Conservation (phyloP, 768 basidiomycete species). For the Rhodotorula paludigena region DNA sequence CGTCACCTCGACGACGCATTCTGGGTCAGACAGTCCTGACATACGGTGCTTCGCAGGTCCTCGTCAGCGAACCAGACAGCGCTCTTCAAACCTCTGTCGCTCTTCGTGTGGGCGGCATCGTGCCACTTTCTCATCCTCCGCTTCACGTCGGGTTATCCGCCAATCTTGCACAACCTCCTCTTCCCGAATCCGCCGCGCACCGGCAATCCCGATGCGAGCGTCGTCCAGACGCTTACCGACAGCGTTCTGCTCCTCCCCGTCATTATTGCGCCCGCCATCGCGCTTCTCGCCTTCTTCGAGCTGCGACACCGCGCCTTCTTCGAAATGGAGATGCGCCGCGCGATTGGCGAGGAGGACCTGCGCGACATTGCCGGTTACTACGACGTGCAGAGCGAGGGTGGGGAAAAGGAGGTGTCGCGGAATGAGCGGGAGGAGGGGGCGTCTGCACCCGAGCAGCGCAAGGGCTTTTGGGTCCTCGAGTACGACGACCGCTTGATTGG, state of each 20-base stretch:
- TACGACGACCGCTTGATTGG: slow-evolving; percentile 34
- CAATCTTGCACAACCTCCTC: slow-evolving; percentile 19
- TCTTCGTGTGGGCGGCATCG: slow-evolving; percentile 5
- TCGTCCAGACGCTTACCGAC: slow-evolving; percentile 18
- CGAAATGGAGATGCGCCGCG: slow-evolving; percentile 33
- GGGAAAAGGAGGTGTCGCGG: background rate
- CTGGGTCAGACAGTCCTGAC: no score
- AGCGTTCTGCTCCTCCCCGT: slow-evolving; percentile 20
- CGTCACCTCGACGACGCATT: background rate
- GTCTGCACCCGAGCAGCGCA: slow-evolving; percentile 1
- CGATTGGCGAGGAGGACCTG: slow-evolving; percentile 37
- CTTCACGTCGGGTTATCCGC: slow-evolving; percentile 24
- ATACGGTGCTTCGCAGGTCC: background rate
- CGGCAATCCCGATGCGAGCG: background rate
- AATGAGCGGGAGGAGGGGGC: background rate
- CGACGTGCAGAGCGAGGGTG: background rate
- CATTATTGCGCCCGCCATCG: slow-evolving; percentile 24
- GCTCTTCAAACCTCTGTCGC: slow-evolving; percentile 13
- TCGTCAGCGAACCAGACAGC: slow-evolving; percentile 28
- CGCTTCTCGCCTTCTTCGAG: slow-evolving; percentile 32
- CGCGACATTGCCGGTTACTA: slow-evolving; percentile 29
- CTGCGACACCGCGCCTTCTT: slow-evolving; percentile 28
- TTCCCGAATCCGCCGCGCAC: slow-evolving; percentile 3
- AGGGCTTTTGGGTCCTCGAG: slow-evolving; percentile 38
- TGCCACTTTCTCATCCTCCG: slow-evolving; percentile 16